These are phyloP conservation scores for Clarkia xantiana DNA, from an alignment of 345 rosid species.

Conservation along the genomic window DNA sequence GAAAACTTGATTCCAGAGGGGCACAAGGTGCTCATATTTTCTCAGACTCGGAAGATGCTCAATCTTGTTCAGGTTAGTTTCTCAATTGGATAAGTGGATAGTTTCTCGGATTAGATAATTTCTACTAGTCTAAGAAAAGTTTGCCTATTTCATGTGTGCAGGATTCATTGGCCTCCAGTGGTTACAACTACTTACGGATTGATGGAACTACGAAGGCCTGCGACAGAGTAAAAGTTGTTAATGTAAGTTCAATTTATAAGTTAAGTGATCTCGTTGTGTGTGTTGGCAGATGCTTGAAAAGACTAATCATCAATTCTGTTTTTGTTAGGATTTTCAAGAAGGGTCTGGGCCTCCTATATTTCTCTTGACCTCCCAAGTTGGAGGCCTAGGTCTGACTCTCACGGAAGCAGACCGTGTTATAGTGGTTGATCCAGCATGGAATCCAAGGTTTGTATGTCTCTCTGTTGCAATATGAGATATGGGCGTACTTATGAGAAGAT, in stretches of 20 bases:
- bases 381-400: conserved; percentile 96
- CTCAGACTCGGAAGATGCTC: conserved; percentile 97
- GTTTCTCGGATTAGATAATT: too few species aligned
- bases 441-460: conserved; percentile 52
- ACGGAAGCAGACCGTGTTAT: conserved; percentile 97
- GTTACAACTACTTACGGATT: conserved; percentile 63
- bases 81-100: too few species aligned
- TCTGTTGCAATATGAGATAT: not conserved
- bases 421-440: conserved; percentile 98
- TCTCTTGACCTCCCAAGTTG: conserved; percentile 93
- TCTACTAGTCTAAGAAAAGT: conserved; percentile 2
- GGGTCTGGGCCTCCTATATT: conserved; percentile 73
- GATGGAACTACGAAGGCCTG: conserved; percentile 87
- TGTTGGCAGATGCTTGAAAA: not conserved
- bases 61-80: conserved; percentile 76
- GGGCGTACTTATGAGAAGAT: not conserved
- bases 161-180: conserved; percentile 59
- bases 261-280: not conserved
- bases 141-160: conserved; percentile 15
- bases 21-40: conserved; percentile 84
- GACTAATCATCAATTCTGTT: conserved; percentile 8
- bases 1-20: conserved; percentile 76
- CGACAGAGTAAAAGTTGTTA: conserved; percentile 71
- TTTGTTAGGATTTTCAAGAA: conserved; percentile 69
- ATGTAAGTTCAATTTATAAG: conserved; percentile 29